phyloP scores from a whole-genome alignment of 2,329 filamentous ascomycete species.

The Trichoderma afroharzianum region DNA sequence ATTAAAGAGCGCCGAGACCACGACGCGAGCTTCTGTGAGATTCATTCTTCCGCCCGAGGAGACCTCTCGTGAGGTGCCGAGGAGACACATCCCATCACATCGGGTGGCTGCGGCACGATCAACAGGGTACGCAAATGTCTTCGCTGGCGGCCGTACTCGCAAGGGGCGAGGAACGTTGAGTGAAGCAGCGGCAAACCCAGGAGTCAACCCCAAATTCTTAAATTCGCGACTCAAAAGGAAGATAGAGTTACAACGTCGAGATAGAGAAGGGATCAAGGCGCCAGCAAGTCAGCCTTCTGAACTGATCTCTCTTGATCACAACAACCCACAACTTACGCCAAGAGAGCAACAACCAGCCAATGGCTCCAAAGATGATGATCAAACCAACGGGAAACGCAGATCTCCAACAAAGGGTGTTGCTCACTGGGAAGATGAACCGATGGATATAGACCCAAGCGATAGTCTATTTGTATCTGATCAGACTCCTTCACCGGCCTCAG shows the following conservation, averaged over 20 bases:
- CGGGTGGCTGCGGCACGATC: not conserved
- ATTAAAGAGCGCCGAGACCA: not conserved
- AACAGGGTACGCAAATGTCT: slow-evolving; percentile 39
- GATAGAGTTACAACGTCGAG: slow-evolving; percentile 41
- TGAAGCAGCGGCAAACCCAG: slow-evolving; percentile 40
- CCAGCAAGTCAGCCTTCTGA: slow-evolving; percentile 33
- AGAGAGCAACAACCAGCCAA: too few species aligned
- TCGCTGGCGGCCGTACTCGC: slow-evolving; percentile 39
- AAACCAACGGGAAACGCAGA: not conserved
- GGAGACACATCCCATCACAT: not conserved
- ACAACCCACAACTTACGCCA: not conserved
- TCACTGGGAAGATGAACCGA: slow-evolving; percentile 26
- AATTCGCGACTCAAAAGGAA: slow-evolving; percentile 34
- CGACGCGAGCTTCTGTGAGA: not conserved
- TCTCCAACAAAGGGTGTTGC: slow-evolving; percentile 17
- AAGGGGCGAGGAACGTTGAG: slow-evolving; percentile 36
- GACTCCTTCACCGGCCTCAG: not conserved
- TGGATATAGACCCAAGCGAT: slow-evolving; percentile 21
- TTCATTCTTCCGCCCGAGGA: not conserved
- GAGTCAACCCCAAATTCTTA: slow-evolving; percentile 41
- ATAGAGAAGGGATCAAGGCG: slow-evolving; percentile 39
- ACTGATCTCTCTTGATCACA: slow-evolving; percentile 30
- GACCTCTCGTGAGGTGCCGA: not conserved
- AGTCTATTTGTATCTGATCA: slow-evolving; percentile 25
- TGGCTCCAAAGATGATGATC: not conserved